These are phyloP conservation scores for Peniophora sp. DNA, from an alignment of 1,284 basidiomycete species.

Conservation along the genomic window DNA sequence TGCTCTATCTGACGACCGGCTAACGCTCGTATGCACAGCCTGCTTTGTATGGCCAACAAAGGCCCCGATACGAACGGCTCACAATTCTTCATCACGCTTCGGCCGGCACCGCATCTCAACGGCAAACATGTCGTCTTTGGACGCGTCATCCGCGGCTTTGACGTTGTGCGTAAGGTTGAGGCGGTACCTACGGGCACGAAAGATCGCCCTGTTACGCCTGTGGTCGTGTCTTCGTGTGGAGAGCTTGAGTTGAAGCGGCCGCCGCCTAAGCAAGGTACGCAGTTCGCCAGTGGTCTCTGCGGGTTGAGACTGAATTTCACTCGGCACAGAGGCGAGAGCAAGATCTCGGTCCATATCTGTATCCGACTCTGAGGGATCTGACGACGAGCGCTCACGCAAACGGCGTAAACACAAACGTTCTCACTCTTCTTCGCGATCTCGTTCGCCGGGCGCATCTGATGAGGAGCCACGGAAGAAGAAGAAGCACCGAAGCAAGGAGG, in stretches of 20 bases:
- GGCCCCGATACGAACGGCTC: slow-evolving; percentile 76
- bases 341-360: too few species aligned
- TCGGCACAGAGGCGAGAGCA: too few species aligned
- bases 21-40: slow-evolving; percentile 21
- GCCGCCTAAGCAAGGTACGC: slow-evolving; percentile 3
- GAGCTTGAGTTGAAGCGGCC: slow-evolving; percentile 70
- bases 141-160: slow-evolving; percentile 53
- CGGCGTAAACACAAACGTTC: slow-evolving; percentile 8
- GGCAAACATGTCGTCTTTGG: slow-evolving; percentile 65
- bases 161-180: slow-evolving; percentile 47
- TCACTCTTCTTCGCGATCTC: too few species aligned
- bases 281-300: slow-evolving; percentile 9
- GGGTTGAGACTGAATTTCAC: too few species aligned
- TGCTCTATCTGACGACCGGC: background rate
- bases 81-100: slow-evolving; percentile 80
- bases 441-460: background rate
- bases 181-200: slow-evolving; percentile 58
- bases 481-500: slow-evolving; percentile 19
- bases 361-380: slow-evolving; percentile 6
- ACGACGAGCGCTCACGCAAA: background rate
- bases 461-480: slow-evolving; percentile 12
- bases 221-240: slow-evolving; percentile 76
- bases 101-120: slow-evolving; percentile 63
- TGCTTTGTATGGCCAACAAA: slow-evolving; percentile 80
- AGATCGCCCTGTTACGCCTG: slow-evolving; percentile 61